Evolutionary conservation across 2,329 filamentous ascomycete genomes (phyloP), one percentile per base, ranked within the genome.

Genomic region (Colletotrichum cereale): DNA sequence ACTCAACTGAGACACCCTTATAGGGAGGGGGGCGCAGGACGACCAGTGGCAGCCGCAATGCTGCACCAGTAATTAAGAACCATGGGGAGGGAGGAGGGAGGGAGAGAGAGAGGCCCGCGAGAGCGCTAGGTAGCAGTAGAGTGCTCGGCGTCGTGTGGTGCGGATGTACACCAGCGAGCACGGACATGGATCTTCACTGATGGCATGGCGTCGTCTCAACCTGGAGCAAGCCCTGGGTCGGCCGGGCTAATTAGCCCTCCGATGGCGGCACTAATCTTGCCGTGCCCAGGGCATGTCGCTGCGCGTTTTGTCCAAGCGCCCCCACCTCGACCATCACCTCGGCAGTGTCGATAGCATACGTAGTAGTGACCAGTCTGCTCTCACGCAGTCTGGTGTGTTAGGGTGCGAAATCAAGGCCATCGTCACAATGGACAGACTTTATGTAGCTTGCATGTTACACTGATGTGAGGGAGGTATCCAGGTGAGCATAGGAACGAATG

Each of bases 171-270:
- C 44, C 34, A 38, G 31, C 29, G n/a, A 58, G 61, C 61, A 69
- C 53, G 62, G 55, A 66, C 53, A 66, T 66, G 67, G 62, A 61
- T 42, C 62, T 56, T 70, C 44, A 66, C 38, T 24, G 55, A 62
- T 71, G 64, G 42, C 50, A 71, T 62, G 67, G 63, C 67, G 56
- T 71, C 56, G 67, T 67, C 63, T 71, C 64, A 67, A 71, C 63
- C 55, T 67, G 63, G 56, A 62, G 67, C 56, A 62, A 57, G 42
- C 63, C 50, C 67, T 50, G 63, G 64, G 63, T 62, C 67, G 67
- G 67, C 63, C 67, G 67, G 67, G 63, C 57, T 71, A 62, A 71
- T 62, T 71, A 71, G 67, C 56, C 67, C 63, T 62, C 67, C 67
- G 67, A 67, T 71, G 56, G 63, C 16, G 50, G 56, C 31, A 57